Conservation (phyloP, 352 stramenopile genomes). For the Bremia lactucae region DNA sequence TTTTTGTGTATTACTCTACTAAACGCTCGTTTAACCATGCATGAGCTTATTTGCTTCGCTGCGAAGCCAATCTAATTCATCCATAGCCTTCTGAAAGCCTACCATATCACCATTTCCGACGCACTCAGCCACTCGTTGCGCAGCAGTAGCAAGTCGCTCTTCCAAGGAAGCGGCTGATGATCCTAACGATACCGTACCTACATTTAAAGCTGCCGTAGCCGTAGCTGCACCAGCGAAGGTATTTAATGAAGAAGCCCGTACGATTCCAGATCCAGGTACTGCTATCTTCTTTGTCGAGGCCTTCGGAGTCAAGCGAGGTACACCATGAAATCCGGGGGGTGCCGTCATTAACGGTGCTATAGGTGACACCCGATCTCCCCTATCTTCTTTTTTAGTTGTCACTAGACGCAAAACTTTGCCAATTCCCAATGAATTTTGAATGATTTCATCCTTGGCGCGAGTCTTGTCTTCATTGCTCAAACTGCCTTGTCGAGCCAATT, state of each 20-base stretch:
- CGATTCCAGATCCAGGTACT: conserved; percentile 39
- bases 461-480: conserved; percentile 79
- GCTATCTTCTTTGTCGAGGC: conserved; percentile 39
- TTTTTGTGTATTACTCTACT: conserved; percentile 18
- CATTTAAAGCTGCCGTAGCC: conserved; percentile 11
- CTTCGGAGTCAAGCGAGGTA: conserved; percentile 45
- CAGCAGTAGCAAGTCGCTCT: conserved; percentile 51
- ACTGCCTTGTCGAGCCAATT: conserved; percentile 64
- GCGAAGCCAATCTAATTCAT: conserved; percentile 65
- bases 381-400: conserved; percentile 40
- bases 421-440: conserved; percentile 74
- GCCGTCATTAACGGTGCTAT: conserved; percentile 18
- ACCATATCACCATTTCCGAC: conserved; percentile 72
- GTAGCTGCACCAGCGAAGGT: conserved; percentile 13
- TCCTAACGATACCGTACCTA: conserved; percentile 22
- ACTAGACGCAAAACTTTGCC: conserved; percentile 51
- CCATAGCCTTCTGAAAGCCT: conserved; percentile 73
- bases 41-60: conserved; percentile 72
- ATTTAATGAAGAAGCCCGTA: conserved; percentile 21
- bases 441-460: conserved; percentile 79
- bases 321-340: conserved; percentile 37
- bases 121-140: conserved; percentile 62
- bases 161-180: conserved; percentile 30
- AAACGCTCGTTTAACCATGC: conserved; percentile 39
- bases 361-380: conserved; percentile 20